These are phyloP conservation scores for Globisporangium solare DNA, from an alignment of 352 stramenopile genomes.

Conservation along the genomic window DNA sequence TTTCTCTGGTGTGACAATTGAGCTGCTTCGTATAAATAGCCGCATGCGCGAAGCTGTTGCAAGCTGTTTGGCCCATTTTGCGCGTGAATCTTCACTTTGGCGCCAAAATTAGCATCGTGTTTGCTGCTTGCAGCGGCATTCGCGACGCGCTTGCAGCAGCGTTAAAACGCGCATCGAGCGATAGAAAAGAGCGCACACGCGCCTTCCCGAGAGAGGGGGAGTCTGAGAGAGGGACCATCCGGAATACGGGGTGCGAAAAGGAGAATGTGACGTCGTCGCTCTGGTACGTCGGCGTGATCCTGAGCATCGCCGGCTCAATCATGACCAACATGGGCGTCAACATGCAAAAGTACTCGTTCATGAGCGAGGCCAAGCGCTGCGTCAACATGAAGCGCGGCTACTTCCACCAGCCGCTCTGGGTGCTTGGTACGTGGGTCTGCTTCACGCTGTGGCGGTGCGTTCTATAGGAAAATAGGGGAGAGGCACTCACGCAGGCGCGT, in stretches of 20 bases:
- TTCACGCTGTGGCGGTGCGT: too few species aligned
- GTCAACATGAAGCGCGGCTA: constrained; percentile 67
- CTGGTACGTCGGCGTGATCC: constrained; percentile 78
- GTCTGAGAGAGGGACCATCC: background rate
- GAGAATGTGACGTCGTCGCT: constrained; percentile 17
- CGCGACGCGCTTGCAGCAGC: too few species aligned
- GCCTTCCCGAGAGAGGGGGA: background rate
- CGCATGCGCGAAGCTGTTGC: too few species aligned
- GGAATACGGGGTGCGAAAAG: constrained; percentile 4
- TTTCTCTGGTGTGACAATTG: too few species aligned
- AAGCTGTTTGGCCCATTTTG: too few species aligned
- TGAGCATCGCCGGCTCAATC: constrained; percentile 66
- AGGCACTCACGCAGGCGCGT: too few species aligned
- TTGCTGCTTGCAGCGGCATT: too few species aligned
- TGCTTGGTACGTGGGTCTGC: constrained; percentile 38
- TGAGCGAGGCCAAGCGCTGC: constrained; percentile 65
- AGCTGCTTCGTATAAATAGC: too few species aligned
- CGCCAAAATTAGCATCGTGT: too few species aligned
- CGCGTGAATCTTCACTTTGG: too few species aligned
- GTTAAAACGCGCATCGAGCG: too few species aligned
- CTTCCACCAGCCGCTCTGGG: constrained; percentile 68
- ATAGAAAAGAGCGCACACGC: constrained; percentile 1
- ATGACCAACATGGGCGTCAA: constrained; percentile 85
- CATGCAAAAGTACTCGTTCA: constrained; percentile 88
- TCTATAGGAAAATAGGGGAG: too few species aligned